Percentiles rank a stretch among this genome's conserved stretches.
Conservation (phyloP, 768 basidiomycete genomes). For the Tricholoma hemisulphureum region DNA sequence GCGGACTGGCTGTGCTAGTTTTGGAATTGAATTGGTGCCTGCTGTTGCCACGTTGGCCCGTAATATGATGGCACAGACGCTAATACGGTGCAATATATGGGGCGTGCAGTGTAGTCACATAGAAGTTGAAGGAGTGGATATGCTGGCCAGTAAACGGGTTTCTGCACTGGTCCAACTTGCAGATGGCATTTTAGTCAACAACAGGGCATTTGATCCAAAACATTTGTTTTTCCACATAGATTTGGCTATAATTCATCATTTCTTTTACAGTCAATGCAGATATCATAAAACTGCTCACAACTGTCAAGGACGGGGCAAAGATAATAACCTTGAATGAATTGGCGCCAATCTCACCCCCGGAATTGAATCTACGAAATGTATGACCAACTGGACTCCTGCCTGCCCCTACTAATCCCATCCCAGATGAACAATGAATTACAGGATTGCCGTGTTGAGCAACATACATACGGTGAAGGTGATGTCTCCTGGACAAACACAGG, state of each 20-base stretch:
- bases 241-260: neutral
- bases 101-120: neutral
- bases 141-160: neutral
- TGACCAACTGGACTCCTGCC: neutral
- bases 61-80: neutral
- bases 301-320: neutral
- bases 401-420: neutral
- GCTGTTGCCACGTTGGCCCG: neutral
- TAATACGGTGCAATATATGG: neutral
- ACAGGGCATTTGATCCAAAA: neutral
- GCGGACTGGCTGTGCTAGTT: neutral
- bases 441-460: neutral
- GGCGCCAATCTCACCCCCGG: neutral
- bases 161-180: neutral
- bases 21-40: neutral
- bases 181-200: neutral
- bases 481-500: neutral
- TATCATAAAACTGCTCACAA: neutral
- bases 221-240: neutral
- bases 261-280: neutral
- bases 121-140: neutral
- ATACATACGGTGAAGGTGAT: neutral
- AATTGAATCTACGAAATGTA: neutral
- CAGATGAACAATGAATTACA: neutral
- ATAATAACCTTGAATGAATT: neutral